Percentiles rank a stretch among this genome's conserved stretches.
phyloP scores from a whole-genome alignment of 148 eudicot genomes.

The Rhododendron mucronatum region DNA sequence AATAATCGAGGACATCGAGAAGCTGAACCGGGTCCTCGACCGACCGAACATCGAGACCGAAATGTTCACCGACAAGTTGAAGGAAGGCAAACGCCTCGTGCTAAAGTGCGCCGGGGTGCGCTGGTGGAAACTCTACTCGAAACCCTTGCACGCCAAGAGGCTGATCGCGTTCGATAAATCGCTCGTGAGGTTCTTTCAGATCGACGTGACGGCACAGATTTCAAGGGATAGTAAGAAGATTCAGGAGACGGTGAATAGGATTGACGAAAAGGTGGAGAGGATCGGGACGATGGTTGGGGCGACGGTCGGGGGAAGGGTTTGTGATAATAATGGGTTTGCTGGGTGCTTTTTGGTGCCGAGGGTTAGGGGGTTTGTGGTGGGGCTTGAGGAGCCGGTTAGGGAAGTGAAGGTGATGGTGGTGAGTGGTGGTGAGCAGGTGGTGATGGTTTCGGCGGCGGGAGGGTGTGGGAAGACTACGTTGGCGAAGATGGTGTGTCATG shows the following conservation, averaged over 20 bases:
- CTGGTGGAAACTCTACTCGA: conserved; percentile 15
- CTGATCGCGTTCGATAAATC: conserved; percentile 9
- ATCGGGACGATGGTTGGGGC: background rate
- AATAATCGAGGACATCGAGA: conserved; percentile 8
- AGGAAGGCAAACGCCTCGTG: conserved; percentile 13
- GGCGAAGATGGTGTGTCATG: conserved; percentile 15
- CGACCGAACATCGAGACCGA: background rate
- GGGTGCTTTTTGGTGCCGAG: conserved; percentile 19
- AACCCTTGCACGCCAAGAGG: conserved; percentile 11
- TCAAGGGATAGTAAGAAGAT: background rate
- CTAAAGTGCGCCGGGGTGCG: conserved; percentile 19
- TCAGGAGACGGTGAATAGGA: background rate
- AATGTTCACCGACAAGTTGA: conserved; percentile 5
- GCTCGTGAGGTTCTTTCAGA: conserved; percentile 13
- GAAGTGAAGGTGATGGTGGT: conserved; percentile 18
- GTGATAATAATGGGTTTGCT: background rate
- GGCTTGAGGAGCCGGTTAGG: conserved; percentile 21
- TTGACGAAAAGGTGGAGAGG: background rate
- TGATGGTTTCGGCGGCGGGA: conserved; percentile 29
- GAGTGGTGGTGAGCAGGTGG: conserved; percentile 9
- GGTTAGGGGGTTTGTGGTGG: conserved; percentile 20
- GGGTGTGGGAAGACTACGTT: conserved; percentile 31
- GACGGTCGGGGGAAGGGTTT: background rate
- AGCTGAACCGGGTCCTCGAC: conserved; percentile 12
- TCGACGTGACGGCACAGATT: background rate